Percentiles rank a stretch among this genome's conserved stretches.
Conservation (phyloP, 1,284 basidiomycete genomes). For the Trichosporon sp. region DNA sequence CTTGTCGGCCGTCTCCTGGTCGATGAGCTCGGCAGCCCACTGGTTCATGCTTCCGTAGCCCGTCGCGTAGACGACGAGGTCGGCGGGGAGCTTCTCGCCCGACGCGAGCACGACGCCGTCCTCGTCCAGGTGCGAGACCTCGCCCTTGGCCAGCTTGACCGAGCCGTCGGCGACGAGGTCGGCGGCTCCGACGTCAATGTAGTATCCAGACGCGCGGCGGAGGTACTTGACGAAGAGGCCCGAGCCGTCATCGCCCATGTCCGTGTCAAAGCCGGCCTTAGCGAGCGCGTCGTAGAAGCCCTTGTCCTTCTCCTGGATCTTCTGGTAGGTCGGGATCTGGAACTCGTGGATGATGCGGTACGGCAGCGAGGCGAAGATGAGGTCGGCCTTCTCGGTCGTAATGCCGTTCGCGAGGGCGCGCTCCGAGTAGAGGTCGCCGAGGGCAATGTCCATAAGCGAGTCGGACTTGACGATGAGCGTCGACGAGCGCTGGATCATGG, state of each 20-base stretch:
- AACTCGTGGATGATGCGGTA: slow-evolving; percentile 60
- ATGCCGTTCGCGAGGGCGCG: slow-evolving; percentile 63
- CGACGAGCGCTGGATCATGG: slow-evolving; percentile 60
- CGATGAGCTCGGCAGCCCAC: slow-evolving; percentile 30
- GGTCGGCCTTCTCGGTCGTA: slow-evolving; percentile 59
- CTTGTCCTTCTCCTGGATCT: slow-evolving; percentile 29
- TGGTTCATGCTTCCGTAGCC: slow-evolving; percentile 33
- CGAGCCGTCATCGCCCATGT: slow-evolving; percentile 35
- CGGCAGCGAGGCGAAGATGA: slow-evolving; percentile 57
- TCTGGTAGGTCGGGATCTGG: slow-evolving; percentile 60
- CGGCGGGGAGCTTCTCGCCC: slow-evolving; percentile 27
- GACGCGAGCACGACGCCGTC: slow-evolving; percentile 27
- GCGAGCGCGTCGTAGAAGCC: slow-evolving; percentile 30
- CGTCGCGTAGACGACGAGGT: slow-evolving; percentile 33
- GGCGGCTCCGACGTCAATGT: slow-evolving; percentile 35
- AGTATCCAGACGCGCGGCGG: slow-evolving; percentile 31
- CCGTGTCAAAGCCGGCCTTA: slow-evolving; percentile 34
- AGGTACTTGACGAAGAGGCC: slow-evolving; percentile 34
- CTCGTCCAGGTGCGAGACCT: slow-evolving; percentile 34
- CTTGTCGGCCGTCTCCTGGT: slow-evolving; percentile 30
- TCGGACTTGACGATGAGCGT: slow-evolving; percentile 55
- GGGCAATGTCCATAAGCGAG: slow-evolving; percentile 57
- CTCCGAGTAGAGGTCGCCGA: slow-evolving; percentile 61
- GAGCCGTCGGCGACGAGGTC: slow-evolving; percentile 35
- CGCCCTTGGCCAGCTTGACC: slow-evolving; percentile 37